Conservation (phyloP, 306 rosid species). For the Mimosa bimucronata region DNA sequence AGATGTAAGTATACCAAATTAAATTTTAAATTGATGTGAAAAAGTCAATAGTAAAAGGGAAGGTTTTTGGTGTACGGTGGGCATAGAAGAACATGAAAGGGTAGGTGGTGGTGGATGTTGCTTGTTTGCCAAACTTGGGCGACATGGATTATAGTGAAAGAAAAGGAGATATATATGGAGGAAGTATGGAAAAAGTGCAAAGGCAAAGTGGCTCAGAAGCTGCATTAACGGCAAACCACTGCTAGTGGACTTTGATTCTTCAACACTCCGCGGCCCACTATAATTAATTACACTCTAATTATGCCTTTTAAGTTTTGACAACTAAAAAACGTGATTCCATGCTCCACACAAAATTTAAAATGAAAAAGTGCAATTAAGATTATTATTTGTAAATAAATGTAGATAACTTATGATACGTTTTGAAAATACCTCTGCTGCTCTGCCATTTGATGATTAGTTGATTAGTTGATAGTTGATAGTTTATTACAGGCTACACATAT, state of each 20-base stretch:
- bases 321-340: no score
- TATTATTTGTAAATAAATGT: no score
- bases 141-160: slow-evolving; percentile 4
- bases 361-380: no score
- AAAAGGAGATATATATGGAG: neutral
- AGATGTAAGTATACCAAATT: neutral
- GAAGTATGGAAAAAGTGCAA: neutral
- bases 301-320: neutral
- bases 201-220: slow-evolving; percentile 24
- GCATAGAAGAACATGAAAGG: slow-evolving; percentile 2
- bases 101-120: slow-evolving; percentile 27
- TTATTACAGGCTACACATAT: no score
- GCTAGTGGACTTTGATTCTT: slow-evolving; percentile 45
- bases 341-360: no score
- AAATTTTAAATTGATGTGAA: neutral
- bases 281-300: slow-evolving; percentile 4
- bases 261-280: neutral
- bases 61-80: neutral
- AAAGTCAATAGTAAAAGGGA: neutral
- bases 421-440: no score
- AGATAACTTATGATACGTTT: no score
- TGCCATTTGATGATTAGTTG: no score
- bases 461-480: no score
- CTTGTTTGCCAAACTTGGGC: slow-evolving; percentile 37
- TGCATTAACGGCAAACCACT: slow-evolving; percentile 55